Evolutionary conservation across 139 green algal species (phyloP), one percentile per base, ranked within the genome.

Genomic region (Tetratostichococcus sp.): DNA sequence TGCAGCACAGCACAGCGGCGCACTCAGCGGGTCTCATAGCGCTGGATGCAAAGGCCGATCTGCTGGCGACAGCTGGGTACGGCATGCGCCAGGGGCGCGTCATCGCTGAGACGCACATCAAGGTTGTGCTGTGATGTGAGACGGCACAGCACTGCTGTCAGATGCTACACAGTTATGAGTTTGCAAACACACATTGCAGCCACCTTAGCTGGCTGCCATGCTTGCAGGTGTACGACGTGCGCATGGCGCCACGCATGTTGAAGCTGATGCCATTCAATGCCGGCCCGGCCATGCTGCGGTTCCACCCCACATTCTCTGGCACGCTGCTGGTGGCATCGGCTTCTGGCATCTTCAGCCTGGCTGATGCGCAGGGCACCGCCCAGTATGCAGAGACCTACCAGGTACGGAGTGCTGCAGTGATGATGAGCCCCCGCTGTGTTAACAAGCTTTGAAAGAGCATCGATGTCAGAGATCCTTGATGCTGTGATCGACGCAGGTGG

Each of bases 211-310:
- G n/a, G n/a, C n/a, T n/a, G n/a, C n/a, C n/a, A n/a, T n/a, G n/a
- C n/a, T n/a, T n/a, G n/a, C n/a, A 89, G 84, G 81, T 94, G 66
- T 93, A 87, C 74, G 89, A 94, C 72, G 66, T 91, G 50, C 82
- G 92, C 32, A 83, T 78, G 74, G 65, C 50, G 31, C 74, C 67
- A n/a, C 80, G 84, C 5, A 78, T 89, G 70, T 58, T 94, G 43
- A 75, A 73, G 62, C 84, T 77, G 0, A 35, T 95, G 30, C 86
- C 88, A 14, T 91, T 88, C 79, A 22, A n/a, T 14, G 43, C 75
- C 22, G 74, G 80, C 1, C 78, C 84, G 72, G 67, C 67, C 14
- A 35, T 81, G 69, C 83, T 95, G 57, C 59, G 74, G 43, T 93
- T 94, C 83, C 89, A 95, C 75, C 93, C 93, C 35, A 79, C 83